Evolutionary conservation across 345 rosid genomes (phyloP).

Genomic region (Lepidium didymum): DNA sequence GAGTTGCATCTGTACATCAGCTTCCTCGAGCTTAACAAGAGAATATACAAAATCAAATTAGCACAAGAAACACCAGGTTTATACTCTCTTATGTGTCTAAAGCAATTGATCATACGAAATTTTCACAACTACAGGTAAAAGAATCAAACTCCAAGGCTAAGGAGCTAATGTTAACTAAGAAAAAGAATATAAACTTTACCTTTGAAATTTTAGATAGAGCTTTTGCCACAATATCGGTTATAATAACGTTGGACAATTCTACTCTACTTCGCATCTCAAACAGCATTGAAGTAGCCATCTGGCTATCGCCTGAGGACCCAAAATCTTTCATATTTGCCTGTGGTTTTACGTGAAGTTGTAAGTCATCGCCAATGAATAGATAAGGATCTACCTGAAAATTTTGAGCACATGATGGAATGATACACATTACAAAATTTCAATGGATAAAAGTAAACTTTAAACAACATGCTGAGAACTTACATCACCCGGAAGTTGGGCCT

Average conservation of each 20-base stretch:
- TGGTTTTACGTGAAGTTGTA: constrained; percentile 62
- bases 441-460: neutral
- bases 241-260: constrained; percentile 37
- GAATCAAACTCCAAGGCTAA: neutral
- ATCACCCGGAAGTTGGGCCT: constrained; percentile 41
- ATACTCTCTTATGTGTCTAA: neutral
- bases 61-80: neutral
- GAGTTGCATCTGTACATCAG: constrained; percentile 58
- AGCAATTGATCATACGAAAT: neutral
- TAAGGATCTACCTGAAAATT: constrained; percentile 76
- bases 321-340: constrained; percentile 52
- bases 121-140: neutral
- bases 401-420: neutral
- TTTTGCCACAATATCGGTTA: constrained; percentile 44
- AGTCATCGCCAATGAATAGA: constrained; percentile 57
- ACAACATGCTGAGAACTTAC: constrained; percentile 42
- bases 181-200: constrained; percentile 34
- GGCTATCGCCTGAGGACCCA: constrained; percentile 64
- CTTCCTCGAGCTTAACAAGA: constrained; percentile 49
- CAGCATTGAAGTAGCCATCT: constrained; percentile 50
- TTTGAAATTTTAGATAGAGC: constrained; percentile 44
- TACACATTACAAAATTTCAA: constrained; percentile 3
- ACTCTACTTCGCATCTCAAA: constrained; percentile 46
- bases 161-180: neutral
- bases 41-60: constrained; percentile 1